Evolutionary conservation across 2,329 filamentous ascomycete genomes (phyloP).

Genomic region (Calonectria hongkongensis): DNA sequence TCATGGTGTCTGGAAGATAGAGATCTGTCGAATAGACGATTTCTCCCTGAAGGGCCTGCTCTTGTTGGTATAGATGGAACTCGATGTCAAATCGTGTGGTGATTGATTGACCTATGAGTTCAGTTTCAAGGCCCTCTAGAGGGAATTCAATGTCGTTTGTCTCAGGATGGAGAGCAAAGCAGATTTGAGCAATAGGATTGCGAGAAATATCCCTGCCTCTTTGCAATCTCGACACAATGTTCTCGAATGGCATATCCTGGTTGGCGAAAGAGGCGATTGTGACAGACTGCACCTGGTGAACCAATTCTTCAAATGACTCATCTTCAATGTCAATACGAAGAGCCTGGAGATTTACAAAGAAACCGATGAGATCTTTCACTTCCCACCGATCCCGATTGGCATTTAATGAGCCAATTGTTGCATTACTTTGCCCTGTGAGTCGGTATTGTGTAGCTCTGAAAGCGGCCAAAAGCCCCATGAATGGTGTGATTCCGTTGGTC

Average conservation of each 20-base stretch:
- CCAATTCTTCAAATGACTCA: background rate
- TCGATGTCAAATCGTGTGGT: background rate
- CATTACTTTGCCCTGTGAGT: slow-evolving; percentile 48
- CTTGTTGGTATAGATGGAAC: slow-evolving; percentile 4
- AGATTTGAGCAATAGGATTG: background rate
- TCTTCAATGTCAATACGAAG: slow-evolving; percentile 40
- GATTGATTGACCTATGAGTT: background rate
- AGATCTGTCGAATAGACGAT: background rate
- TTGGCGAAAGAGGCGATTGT: slow-evolving; percentile 1
- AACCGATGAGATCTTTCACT: slow-evolving; percentile 48
- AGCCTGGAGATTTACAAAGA: slow-evolving; percentile 53
- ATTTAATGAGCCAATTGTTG: slow-evolving; percentile 47
- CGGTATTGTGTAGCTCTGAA: slow-evolving; percentile 52
- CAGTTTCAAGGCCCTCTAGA: background rate
- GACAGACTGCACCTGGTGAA: background rate
- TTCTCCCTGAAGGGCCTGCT: background rate
- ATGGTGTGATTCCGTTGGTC: background rate
- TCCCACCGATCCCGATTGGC: slow-evolving; percentile 46
- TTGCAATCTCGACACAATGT: background rate
- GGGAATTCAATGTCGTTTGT: background rate
- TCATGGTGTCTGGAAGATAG: background rate
- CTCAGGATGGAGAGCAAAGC: background rate
- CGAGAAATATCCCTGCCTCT: slow-evolving; percentile 3
- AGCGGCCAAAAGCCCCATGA: slow-evolving; percentile 44
- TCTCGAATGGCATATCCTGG: slow-evolving; percentile 4